phyloP scores from a whole-genome alignment of 2,329 filamentous ascomycete species.

The Incumbomyces lentus region DNA sequence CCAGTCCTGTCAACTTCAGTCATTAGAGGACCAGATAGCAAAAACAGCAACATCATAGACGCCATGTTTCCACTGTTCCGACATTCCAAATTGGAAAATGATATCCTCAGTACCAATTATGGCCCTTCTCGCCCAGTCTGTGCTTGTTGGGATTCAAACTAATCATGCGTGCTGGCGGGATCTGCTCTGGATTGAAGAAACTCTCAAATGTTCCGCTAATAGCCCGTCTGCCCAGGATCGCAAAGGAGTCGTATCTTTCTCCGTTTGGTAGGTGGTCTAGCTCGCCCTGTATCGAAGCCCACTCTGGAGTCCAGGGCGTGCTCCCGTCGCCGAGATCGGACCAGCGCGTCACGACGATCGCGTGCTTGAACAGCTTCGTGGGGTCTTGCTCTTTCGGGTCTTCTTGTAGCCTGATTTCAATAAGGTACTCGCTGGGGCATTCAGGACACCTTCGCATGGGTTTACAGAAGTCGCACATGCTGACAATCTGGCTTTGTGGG shows the following conservation, averaged over 20 bases:
- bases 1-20: too few relatives aligned
- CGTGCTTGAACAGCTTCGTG: constrained; percentile 45
- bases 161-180: constrained; percentile 49
- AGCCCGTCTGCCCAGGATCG: constrained; percentile 41
- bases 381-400: constrained; percentile 37
- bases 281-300: constrained; percentile 45
- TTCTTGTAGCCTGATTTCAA: constrained; percentile 51
- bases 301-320: constrained; percentile 41
- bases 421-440: constrained; percentile 52
- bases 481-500: constrained; percentile 34
- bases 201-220: constrained; percentile 52
- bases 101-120: constrained; percentile 47
- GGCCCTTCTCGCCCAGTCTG: constrained; percentile 44
- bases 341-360: constrained; percentile 52
- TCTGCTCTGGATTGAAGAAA: constrained; percentile 41
- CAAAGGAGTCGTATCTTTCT: constrained; percentile 39
- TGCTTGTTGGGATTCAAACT: constrained; percentile 48
- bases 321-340: constrained; percentile 49
- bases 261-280: neutral
- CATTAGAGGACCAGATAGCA: too few relatives aligned
- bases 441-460: constrained; percentile 52
- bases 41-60: too few relatives aligned
- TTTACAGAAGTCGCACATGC: constrained; percentile 44
- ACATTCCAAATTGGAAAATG: too few relatives aligned
- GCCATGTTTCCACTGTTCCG: too few relatives aligned